Percentiles rank a stretch among this genome's conserved stretches.
phyloP scores from a whole-genome alignment of 768 basidiomycete genomes.

The Gelatoporia subvermispora region DNA sequence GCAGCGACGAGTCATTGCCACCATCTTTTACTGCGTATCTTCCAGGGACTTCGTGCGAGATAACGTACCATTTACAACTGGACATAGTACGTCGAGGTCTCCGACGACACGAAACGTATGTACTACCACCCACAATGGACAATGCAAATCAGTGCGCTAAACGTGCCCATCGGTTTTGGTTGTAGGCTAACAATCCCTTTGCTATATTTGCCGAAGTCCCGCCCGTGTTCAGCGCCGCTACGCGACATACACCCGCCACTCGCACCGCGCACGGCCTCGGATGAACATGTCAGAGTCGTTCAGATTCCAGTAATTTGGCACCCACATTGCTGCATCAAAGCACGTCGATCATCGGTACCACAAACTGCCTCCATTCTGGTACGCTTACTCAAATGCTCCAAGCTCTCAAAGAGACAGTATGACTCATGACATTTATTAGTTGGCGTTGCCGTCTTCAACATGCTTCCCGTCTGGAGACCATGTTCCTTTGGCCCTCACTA shows the following conservation, averaged over 20 bases:
- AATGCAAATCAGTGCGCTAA: not conserved
- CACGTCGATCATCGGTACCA: conserved; percentile 6
- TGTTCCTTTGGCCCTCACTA: conserved; percentile 34
- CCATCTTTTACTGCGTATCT: conserved; percentile 33
- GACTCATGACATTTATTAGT: conserved; percentile 18
- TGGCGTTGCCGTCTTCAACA: conserved; percentile 32
- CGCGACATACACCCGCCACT: conserved; percentile 26
- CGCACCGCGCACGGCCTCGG: conserved; percentile 13
- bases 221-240: conserved; percentile 31
- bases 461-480: conserved; percentile 36
- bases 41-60: conserved; percentile 24
- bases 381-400: too few relatives aligned
- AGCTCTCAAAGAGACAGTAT: too few relatives aligned
- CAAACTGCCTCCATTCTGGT: conserved; percentile 3
- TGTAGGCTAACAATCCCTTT: conserved; percentile 27
- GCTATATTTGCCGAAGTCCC: conserved; percentile 40
- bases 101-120: conserved; percentile 36
- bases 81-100: conserved; percentile 36
- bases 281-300: conserved; percentile 29
- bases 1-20: conserved; percentile 27
- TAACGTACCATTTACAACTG: conserved; percentile 34
- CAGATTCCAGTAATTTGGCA: conserved; percentile 12
- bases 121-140: conserved; percentile 1
- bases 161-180: conserved; percentile 3
- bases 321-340: not conserved